Evolutionary conservation across 164 flowering plant genomes (phyloP).

Genomic region (Magnolia changhungtana): DNA sequence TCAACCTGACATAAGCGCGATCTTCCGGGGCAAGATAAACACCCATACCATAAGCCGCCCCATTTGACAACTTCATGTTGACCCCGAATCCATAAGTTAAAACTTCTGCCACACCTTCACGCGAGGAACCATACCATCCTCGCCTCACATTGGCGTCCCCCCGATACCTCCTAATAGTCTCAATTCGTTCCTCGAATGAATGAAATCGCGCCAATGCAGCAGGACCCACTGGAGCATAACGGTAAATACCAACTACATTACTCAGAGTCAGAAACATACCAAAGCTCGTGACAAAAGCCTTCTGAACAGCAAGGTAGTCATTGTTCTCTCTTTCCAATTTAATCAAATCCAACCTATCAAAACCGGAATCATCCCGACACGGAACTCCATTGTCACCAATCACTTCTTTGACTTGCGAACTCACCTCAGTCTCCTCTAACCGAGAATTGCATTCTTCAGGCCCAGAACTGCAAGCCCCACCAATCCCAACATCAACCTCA

Average conservation of each 20-base stretch:
- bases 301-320: conserved; percentile 11
- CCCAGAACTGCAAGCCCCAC: not conserved
- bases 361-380: not conserved
- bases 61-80: not conserved
- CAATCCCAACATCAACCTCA: conserved; percentile 13
- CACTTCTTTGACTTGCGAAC: conserved; percentile 9
- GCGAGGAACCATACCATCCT: conserved; percentile 26
- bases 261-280: conserved; percentile 1
- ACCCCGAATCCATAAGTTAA: conserved; percentile 21
- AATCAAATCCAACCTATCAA: conserved; percentile 2
- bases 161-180: conserved; percentile 16
- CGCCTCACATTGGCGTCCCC: conserved; percentile 26
- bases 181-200: conserved; percentile 20
- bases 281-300: conserved; percentile 10
- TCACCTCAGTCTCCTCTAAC: not conserved
- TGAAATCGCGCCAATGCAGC: conserved; percentile 15
- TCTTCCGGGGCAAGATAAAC: conserved; percentile 17
- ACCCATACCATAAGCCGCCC: conserved; percentile 19
- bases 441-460: not conserved
- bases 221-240: conserved; percentile 12
- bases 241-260: conserved; percentile 15
- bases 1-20: conserved; percentile 21
- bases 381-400: conserved; percentile 9
- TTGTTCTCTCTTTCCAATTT: conserved; percentile 6
- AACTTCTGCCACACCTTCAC: conserved; percentile 13